Conservation (phyloP, 495 filamentous ascomycete species). For the Bryoglossum gracile region DNA sequence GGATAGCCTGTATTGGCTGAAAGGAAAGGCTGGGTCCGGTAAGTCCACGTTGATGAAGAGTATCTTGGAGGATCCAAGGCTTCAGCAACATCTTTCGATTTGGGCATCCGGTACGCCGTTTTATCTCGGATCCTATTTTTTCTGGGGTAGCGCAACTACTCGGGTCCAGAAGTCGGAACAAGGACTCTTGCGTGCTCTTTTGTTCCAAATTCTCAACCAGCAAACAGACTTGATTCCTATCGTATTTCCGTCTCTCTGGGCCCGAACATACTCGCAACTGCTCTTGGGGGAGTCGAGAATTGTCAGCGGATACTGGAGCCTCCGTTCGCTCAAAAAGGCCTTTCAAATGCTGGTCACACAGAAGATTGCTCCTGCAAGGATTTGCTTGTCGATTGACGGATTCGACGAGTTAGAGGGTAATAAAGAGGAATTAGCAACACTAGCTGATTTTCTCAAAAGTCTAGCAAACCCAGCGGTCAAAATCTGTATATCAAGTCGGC, state of each 20-base stretch:
- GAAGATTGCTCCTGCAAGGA: conserved; percentile 3
- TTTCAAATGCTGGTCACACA: conserved; percentile 1
- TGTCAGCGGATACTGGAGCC: neutral
- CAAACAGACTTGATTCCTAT: conserved; percentile 4
- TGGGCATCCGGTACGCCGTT: conserved; percentile 22
- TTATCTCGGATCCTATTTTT: conserved; percentile 30
- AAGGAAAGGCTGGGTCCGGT: conserved; percentile 33
- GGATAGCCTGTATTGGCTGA: conserved; percentile 29
- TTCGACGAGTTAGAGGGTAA: conserved; percentile 34
- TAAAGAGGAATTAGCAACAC: conserved; percentile 5
- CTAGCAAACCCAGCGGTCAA: conserved; percentile 23
- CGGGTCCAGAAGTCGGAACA: conserved; percentile 34
- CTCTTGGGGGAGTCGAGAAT: neutral
- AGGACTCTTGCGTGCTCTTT: conserved; percentile 33
- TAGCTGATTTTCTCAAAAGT: conserved; percentile 26
- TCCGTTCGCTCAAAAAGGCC: neutral
- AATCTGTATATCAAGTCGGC: conserved; percentile 32
- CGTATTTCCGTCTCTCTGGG: neutral
- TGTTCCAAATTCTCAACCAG: conserved; percentile 32
- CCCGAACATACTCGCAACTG: neutral
- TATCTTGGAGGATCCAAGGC: conserved; percentile 20
- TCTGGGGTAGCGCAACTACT: conserved; percentile 35
- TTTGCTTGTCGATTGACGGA: conserved; percentile 30
- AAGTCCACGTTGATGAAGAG: conserved; percentile 38
- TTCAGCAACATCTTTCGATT: neutral